Evolutionary conservation across 257 asterid genomes (phyloP).

Genomic region (Voacanga thouarsii): DNA sequence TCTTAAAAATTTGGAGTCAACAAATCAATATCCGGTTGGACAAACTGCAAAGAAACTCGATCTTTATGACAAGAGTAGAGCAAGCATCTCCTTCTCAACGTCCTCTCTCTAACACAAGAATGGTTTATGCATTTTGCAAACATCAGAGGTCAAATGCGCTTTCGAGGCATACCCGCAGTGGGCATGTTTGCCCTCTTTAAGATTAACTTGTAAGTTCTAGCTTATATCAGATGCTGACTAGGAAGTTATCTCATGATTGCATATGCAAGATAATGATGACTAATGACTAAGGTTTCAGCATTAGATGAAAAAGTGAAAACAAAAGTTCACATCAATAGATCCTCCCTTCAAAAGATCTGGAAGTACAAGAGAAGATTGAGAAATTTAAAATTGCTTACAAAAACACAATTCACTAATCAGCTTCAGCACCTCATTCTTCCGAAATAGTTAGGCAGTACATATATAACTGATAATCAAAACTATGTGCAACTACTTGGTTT

Average conservation of each 20-base stretch:
- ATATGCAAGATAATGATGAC: background rate
- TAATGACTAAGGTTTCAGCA: background rate
- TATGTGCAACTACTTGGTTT: conserved; percentile 29
- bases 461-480: background rate
- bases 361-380: background rate
- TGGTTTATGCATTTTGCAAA: background rate
- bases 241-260: background rate
- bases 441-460: background rate
- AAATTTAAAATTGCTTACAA: conserved; percentile 1
- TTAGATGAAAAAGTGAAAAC: background rate
- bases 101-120: background rate
- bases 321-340: background rate
- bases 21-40: background rate
- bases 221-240: background rate
- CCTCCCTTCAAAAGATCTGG: background rate
- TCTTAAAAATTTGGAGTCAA: background rate
- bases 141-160: too few species aligned
- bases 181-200: background rate
- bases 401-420: background rate
- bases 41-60: background rate
- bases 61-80: background rate
- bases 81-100: background rate
- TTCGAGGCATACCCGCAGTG: too few species aligned
- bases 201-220: background rate
- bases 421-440: background rate